phyloP scores from a whole-genome alignment of 805 yeast genomes.

The Saturnispora saitoi region DNA sequence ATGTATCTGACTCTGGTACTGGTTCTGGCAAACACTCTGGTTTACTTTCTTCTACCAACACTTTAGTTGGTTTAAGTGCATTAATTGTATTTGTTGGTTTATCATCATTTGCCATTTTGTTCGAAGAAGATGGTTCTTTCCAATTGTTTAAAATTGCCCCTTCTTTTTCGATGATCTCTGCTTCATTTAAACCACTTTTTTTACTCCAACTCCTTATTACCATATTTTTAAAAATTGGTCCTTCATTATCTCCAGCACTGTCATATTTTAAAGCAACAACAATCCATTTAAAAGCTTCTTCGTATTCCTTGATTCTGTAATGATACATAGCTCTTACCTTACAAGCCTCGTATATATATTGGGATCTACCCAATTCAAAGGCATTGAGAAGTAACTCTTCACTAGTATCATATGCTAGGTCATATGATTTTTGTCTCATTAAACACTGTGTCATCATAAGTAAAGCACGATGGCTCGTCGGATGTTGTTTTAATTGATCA shows the following conservation, averaged over 20 bases:
- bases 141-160: neutral
- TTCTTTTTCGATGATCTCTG: slow-evolving; percentile 4
- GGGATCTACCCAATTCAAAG: slow-evolving; percentile 36
- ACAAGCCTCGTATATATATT: slow-evolving; percentile 39
- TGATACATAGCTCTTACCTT: slow-evolving; percentile 42
- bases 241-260: slow-evolving; percentile 35
- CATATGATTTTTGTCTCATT: slow-evolving; percentile 39
- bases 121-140: neutral
- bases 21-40: slow-evolving; percentile 1
- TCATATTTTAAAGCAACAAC: slow-evolving; percentile 34
- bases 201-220: slow-evolving; percentile 27
- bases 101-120: neutral
- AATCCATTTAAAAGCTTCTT: slow-evolving; percentile 35
- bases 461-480: slow-evolving; percentile 39
- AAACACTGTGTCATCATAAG: slow-evolving; percentile 42
- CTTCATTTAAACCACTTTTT: slow-evolving; percentile 26
- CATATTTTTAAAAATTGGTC: slow-evolving; percentile 40
- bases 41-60: neutral
- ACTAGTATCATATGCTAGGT: slow-evolving; percentile 40
- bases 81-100: neutral
- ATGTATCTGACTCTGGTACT: no score
- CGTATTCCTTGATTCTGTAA: slow-evolving; percentile 36
- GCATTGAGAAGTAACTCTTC: slow-evolving; percentile 37
- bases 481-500: slow-evolving; percentile 33
- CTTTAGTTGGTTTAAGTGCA: neutral